Base-by-base conservation (phyloP, 1,284 basidiomycete species). In the Ustilago lituana region DNA sequence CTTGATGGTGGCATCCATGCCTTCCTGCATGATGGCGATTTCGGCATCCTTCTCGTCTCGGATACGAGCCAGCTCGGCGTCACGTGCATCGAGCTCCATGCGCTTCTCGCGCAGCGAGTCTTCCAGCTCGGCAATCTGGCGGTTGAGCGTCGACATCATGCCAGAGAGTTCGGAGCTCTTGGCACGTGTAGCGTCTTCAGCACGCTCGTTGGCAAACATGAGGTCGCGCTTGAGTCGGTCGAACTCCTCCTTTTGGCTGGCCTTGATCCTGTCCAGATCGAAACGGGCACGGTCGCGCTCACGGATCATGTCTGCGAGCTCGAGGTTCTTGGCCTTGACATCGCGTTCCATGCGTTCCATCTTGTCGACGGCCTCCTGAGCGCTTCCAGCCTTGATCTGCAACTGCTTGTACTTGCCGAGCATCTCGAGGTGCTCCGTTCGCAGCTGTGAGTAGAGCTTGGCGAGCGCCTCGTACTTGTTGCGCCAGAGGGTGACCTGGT, bases 331-430 rank as follows among this genome's bases (percentile, higher is more conserved):
- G 36, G 93, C 87, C 85, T 98, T 98, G 77, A 98, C 86, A 82
- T 99, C 96, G 32, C 94, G 87, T 83, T 99, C 96, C 94, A 98
- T 98, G 61, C 94, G 87, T 84, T 98, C 96, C 94, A 98, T 98
- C 78, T 90, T 90, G 83, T 98, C 95, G 49, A 98, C 91, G n/a
- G 95, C 93, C 84, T 98, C 96, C 83, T 98, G 95, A 0, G 96
- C 94, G 51, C 94, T 97, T 82, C 94, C 96, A 19, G 96, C 96
- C 84, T 97, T 98, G 77, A 98, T 88, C 82, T 98, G 94, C 87
- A 96, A 88, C 79, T 93, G 91, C 85, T 98, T 98, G 86, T 92
- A 95, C 84, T 96, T 98, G 77, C 90, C 88, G 45, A 99, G 88
- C 89, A 98, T 91, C 78, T 99, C 96, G 51, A 99, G 86, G 83